Conservation (phyloP, 2,329 filamentous ascomycete species). For the Pestalotiopsis sp. region DNA sequence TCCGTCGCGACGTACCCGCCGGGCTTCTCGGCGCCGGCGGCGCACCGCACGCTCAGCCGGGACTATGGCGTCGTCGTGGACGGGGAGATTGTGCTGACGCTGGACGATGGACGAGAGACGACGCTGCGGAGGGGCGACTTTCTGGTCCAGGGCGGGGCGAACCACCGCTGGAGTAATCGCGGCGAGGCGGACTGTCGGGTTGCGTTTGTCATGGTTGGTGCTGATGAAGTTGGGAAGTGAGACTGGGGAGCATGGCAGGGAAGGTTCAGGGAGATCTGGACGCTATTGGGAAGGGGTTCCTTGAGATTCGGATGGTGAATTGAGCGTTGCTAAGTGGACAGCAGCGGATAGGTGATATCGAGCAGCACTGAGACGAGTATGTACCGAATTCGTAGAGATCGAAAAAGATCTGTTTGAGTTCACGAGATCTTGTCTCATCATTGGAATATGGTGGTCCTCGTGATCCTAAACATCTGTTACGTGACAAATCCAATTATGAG, state of each 20-base stretch:
- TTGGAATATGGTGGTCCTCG: too few species aligned
- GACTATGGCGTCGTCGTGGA: conserved; percentile 40
- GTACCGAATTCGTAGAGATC: neutral
- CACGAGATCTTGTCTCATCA: neutral
- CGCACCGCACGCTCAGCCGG: conserved; percentile 42
- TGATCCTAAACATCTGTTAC: too few species aligned
- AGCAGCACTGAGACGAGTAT: neutral
- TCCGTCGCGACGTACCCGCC: conserved; percentile 32
- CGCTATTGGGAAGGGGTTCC: neutral
- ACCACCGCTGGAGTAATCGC: conserved; percentile 50
- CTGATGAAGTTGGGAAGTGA: conserved; percentile 36
- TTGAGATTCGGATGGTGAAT: neutral
- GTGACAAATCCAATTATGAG: too few species aligned
- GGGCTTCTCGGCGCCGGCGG: conserved; percentile 34
- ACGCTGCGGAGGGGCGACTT: conserved; percentile 36
- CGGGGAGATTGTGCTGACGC: conserved; percentile 38
- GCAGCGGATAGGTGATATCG: neutral
- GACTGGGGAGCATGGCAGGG: too few species aligned
- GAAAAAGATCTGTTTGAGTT: neutral
- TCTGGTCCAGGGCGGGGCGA: conserved; percentile 42
- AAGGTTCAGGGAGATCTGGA: too few species aligned
- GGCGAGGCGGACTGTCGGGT: conserved; percentile 36
- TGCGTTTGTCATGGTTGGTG: conserved; percentile 39
- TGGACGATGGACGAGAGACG: conserved; percentile 42
- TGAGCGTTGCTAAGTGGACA: neutral